A percentile compares a stretch with the other conserved stretches of the same genome.
Conservation (phyloP, 2,329 filamentous ascomycete species). For the Byssochlamys sp. region DNA sequence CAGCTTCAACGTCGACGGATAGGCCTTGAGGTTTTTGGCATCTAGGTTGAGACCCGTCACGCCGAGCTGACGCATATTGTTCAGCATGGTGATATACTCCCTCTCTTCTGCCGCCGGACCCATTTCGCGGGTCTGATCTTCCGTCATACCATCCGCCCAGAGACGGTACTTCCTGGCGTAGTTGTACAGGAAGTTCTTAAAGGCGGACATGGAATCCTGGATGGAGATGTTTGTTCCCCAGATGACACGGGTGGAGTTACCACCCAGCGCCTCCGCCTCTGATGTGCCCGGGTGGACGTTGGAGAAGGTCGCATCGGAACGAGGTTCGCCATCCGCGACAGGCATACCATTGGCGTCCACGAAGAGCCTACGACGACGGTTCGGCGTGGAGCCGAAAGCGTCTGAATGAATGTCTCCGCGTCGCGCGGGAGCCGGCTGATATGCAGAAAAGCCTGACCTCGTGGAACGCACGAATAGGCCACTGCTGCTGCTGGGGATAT, state of each 20-base stretch:
- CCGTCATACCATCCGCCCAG: constrained; percentile 74
- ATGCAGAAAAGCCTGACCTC: constrained; percentile 42
- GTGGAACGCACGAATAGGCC: constrained; percentile 70
- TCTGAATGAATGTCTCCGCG: constrained; percentile 85
- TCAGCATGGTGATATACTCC: constrained; percentile 74
- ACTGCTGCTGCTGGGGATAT: constrained; percentile 73
- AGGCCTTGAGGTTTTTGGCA: constrained; percentile 78
- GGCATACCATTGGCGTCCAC: constrained; percentile 57
- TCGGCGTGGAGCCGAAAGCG: constrained; percentile 46
- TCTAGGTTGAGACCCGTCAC: constrained; percentile 79
- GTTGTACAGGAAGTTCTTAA: constrained; percentile 86
- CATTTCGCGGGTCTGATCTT: constrained; percentile 60
- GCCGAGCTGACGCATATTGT: constrained; percentile 82
- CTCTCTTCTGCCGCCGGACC: constrained; percentile 64
- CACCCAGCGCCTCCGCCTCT: constrained; percentile 79
- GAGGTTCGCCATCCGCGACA: constrained; percentile 38
- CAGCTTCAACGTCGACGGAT: constrained; percentile 82
- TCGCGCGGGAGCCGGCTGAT: constrained; percentile 49
- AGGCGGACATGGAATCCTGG: constrained; percentile 72
- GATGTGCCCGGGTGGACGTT: constrained; percentile 74
- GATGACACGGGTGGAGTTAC: constrained; percentile 70
- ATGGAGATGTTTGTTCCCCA: constrained; percentile 98
- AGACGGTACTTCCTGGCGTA: constrained; percentile 90
- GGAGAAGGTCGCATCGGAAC: constrained; percentile 56
- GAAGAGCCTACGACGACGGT: constrained; percentile 50